Percentiles rank a stretch among this genome's conserved stretches.
Evolutionary conservation across 2,329 filamentous ascomycete species (phyloP).

Genomic region (Penicillium sp.): DNA sequence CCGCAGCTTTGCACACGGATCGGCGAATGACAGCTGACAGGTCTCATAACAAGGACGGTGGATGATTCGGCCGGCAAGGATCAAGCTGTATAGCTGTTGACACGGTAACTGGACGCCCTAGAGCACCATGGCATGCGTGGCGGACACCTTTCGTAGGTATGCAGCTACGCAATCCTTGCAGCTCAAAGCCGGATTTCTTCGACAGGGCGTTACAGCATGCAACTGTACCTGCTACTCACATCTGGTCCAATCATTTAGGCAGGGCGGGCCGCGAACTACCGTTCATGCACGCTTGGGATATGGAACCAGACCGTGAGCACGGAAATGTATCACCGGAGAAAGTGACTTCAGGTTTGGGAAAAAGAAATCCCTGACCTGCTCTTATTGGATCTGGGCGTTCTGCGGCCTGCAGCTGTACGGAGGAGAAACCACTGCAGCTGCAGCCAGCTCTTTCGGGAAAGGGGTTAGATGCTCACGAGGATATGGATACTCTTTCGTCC

Average conservation of each 20-base stretch:
- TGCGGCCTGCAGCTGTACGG: background rate
- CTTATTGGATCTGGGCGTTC: background rate
- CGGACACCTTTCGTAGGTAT: background rate
- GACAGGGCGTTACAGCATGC: background rate
- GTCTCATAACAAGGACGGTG: background rate
- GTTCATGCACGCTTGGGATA: conserved; percentile 17
- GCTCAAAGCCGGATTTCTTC: background rate
- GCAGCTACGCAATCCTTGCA: conserved; percentile 3
- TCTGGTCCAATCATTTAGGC: background rate
- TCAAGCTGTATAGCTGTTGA: conserved; percentile 1
- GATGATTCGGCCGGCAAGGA: conserved; percentile 1
- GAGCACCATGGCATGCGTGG: background rate
- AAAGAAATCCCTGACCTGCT: background rate
- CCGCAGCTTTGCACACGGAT: background rate
- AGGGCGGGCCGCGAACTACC: conserved; percentile 10
- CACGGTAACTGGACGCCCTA: background rate
- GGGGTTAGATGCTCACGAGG: background rate
- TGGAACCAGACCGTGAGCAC: background rate
- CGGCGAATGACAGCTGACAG: background rate
- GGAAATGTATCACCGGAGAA: background rate
- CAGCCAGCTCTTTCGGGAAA: background rate
- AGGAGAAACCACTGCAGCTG: background rate
- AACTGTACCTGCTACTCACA: background rate
- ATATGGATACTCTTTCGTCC: background rate
- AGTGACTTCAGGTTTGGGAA: background rate